Base-by-base conservation (phyloP, 139 green algal genomes). In the Chlamydomonas sp. region DNA sequence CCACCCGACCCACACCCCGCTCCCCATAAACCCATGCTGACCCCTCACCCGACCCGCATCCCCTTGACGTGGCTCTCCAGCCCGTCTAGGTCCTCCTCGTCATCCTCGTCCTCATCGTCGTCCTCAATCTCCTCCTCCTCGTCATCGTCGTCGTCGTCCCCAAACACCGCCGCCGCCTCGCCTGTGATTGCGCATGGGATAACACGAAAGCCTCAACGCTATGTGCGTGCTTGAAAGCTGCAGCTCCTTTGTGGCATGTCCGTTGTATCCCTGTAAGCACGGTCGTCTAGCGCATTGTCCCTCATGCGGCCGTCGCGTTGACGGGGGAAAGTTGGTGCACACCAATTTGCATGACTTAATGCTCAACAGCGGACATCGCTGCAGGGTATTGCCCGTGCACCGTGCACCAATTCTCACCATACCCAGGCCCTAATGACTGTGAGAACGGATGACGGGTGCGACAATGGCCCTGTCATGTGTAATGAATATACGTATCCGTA, bases 81-180 rank as follows among this genome's bases (percentile, higher is more conserved):
- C 78, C 72, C 89, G n/a, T 84, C 83, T 31, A 88, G 82, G 61
- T 91, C 91, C 12, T 88, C 88, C 6, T 85, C 83, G 14, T 78
- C 79, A n/a, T 87, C 79, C 1, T 91, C 88, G 4, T 87, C 83
- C 5, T 89, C 83, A 4, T 91, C 77, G 16, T 84, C 72, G 0
- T 76, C 69, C 63, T 83, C 64, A 0, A 59, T 5, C 17, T 68
- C 31, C 18, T 82, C 69, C 59, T 75, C 17, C 18, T 57, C 76
- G 20, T 83, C 83, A 63, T 77, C 83, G 86, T 82, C 82, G 78
- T 75, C 86, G 9, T 91, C 80, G 1, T 18, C 75, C 0, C 3
- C 62, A 75, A 78, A 85, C 67, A 91, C 49, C 4, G 60, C 76
- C 76, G 76, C 49, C 57, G 71, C 64, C 72, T 80, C 71, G 8